Conservation (phyloP, 2,329 filamentous ascomycete genomes). For the Chlorencoelia australis region DNA sequence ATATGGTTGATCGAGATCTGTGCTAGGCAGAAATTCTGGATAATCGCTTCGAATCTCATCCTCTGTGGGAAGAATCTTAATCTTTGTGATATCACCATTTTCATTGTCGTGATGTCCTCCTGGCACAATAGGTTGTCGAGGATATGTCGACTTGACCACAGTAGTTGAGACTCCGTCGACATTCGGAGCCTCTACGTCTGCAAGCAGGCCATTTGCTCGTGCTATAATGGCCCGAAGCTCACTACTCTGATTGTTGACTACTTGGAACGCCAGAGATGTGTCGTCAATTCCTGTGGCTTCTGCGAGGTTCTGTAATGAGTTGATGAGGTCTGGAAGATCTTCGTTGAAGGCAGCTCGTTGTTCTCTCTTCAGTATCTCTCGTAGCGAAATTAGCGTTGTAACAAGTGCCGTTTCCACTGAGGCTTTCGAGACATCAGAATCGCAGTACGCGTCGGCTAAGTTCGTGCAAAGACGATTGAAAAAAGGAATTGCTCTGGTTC, state of each 20-base stretch:
- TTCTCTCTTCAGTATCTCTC: constrained; percentile 18
- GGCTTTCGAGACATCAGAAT: constrained; percentile 4
- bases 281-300: constrained; percentile 7
- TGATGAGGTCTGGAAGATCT: constrained; percentile 16
- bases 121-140: constrained; percentile 8
- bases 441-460: constrained; percentile 2
- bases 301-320: constrained; percentile 9
- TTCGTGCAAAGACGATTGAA: constrained; percentile 17
- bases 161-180: constrained; percentile 8
- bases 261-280: constrained; percentile 7
- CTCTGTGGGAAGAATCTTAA: constrained; percentile 26
- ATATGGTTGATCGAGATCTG: constrained; percentile 32
- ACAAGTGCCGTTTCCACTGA: constrained; percentile 12
- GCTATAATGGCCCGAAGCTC: constrained; percentile 13
- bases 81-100: constrained; percentile 25
- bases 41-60: constrained; percentile 28
- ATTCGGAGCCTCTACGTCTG: constrained; percentile 1
- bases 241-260: constrained; percentile 5
- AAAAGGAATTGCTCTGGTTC: constrained; percentile 25
- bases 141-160: constrained; percentile 13
- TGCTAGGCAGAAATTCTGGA: constrained; percentile 36
- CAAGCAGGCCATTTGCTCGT: constrained; percentile 10
- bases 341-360: constrained; percentile 18
- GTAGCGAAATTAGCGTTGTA: constrained; percentile 12
- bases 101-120: constrained; percentile 18